Base-by-base conservation (phyloP, 163 green algal species). In the Chlamydomonas reinhardtii region DNA sequence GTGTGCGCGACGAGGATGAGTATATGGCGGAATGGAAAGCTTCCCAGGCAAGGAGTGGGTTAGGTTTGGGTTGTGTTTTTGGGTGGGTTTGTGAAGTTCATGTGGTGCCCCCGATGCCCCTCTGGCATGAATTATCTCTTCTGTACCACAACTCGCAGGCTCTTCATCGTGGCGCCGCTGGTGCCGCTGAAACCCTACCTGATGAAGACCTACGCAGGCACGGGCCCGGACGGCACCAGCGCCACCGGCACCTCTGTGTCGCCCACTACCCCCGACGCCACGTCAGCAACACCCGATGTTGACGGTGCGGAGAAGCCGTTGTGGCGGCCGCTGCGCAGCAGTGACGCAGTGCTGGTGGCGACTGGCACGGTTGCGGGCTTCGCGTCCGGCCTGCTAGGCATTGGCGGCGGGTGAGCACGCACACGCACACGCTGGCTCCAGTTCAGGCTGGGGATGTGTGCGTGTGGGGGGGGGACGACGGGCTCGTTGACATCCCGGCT, bases 301-400 rank as follows among this genome's bases (percentile, higher is more conserved):
- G 19, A 20, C 29, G 6, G 48, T 56, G 48, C 48, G 48, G 48
- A 56, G 48, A 56, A 56, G 35, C 34, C 31, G 31, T 3, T 73
- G 35, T 86, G 80, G 74, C 56, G 74, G 43, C 76, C 69, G 35
- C 65, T 90, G n/a, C 72, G 84, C 27, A 34, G 74, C 34, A 91
- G 48, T 24, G 83, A 89, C 11, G 75, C 76, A 1, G 31, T 90
- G 64, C 71, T 97, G 22, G 85, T 85, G 11, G 90, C 84, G 22
- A 96, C 78, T 14, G 94, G 94, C 5, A 71, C 80, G 0, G 48
- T 94, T 56, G 91, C 94, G 12, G 95, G 95, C 16, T 90, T 97
- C 34, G 94, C 95, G 20, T 94, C 84, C 37, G 95, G 95, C 4
- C 84, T 97, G 52, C 90, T 97, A 19, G 95, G 95, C 75, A 96